Evolutionary conservation across 2,329 filamentous ascomycete species (phyloP), one percentile per base, ranked within the genome.

Genomic region (Fonsecaea erecta): DNA sequence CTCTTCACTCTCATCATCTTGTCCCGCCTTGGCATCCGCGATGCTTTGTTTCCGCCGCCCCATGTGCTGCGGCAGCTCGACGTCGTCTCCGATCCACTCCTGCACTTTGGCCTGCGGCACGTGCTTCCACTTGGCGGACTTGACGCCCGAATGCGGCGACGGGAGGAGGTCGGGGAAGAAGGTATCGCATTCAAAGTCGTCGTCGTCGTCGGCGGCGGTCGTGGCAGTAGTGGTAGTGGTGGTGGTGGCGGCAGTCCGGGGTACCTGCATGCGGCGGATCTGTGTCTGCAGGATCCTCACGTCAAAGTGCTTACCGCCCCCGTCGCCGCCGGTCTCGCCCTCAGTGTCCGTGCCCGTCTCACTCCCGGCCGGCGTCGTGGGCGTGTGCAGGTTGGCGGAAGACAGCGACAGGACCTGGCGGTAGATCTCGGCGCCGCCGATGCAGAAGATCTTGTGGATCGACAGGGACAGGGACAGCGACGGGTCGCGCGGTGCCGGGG

Each of bases 371-470:
- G 32, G 52, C 18, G 60, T 52, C 5, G 48, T 30, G 32, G 52
- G 34, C 11, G 52, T 60, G 18, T 52, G 48, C 1, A 24, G 21
- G 32, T n/a, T 37, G 26, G 51, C 34, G 24, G 60, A 62, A 6
- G 67, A 65, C 1, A 69, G 60, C 37, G 62, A 48, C 74, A 98
- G 80, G 14, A 92, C 89, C 24, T 88, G 85, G 43, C 81, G 82
- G 78, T 98, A 99, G 70, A 98, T 89, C 79, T 93, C 90, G 62
- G 88, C 90, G 3, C 95, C 95, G 26, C 95, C 95, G 73, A 99
- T 97, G 51, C 98, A 86, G 77, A 93, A 98, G 2, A 92, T 83
- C 71, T 85, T 85, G 8, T 83, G 85, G 35, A 88, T 71, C 12
- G 65, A 64, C 21, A 67, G 48, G 2, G 56, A 30, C 28, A 30